Percentiles rank a stretch among this genome's conserved stretches.
phyloP scores from a whole-genome alignment of 257 asterid species.

The Solanum habrochaites region DNA sequence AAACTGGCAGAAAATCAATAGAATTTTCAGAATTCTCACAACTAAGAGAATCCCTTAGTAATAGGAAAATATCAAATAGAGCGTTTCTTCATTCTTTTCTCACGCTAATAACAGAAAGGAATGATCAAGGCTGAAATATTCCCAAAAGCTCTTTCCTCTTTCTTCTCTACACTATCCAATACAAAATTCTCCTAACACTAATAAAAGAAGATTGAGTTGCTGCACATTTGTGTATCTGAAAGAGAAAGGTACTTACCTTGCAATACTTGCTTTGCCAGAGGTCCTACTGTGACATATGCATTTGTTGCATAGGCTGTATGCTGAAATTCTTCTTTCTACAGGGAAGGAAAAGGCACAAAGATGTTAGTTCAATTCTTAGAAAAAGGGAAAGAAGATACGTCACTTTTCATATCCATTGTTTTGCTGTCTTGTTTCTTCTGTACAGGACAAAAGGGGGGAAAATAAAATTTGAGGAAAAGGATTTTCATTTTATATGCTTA shows the following conservation, averaged over 20 bases:
- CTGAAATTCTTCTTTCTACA: slow-evolving; percentile 97
- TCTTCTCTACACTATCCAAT: background rate
- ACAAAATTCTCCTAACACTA: background rate
- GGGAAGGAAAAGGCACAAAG: background rate
- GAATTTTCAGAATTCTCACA: background rate
- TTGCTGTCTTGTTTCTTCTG: background rate
- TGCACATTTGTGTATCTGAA: background rate
- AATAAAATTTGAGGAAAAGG: background rate
- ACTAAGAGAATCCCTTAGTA: background rate
- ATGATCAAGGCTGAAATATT: background rate
- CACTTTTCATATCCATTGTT: background rate
- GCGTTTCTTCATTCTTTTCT: background rate
- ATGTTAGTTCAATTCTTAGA: background rate
- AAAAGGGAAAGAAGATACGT: background rate
- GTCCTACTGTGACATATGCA: slow-evolving; percentile 84
- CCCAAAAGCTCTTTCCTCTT: background rate
- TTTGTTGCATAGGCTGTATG: slow-evolving; percentile 91
- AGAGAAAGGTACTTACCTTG: slow-evolving; percentile 45
- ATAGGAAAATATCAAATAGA: background rate
- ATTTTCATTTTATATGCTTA: background rate
- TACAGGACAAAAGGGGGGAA: background rate
- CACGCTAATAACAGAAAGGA: background rate
- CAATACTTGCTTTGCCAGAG: slow-evolving; percentile 64
- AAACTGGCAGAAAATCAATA: background rate
- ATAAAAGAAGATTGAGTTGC: background rate